Evolutionary conservation across 2,329 filamentous ascomycete species (phyloP), one percentile per base, ranked within the genome.

Genomic region (Ascochyta lentis): DNA sequence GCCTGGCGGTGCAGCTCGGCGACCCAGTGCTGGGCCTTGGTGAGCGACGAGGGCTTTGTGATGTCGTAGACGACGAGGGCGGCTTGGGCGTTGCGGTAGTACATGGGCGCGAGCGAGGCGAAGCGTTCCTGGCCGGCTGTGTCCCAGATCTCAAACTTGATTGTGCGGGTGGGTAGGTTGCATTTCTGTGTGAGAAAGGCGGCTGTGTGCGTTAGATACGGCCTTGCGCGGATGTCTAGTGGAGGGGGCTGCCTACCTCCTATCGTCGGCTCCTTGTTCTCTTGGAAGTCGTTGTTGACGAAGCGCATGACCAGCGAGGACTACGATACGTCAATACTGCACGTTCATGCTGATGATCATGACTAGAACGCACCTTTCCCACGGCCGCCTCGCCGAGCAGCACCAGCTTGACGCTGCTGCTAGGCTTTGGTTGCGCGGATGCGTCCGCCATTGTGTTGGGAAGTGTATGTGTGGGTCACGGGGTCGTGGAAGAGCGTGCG

Each of bases 281-380:
- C 95, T 82, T 99, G 95, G 73, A 99, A 99, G 79, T 98, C 94
- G 81, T 99, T 95, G 84, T 98, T 98, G 76, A 99, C 95, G 79
- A 99, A 99, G 73, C 95, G 92, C 75, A 99, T 85, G 61, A 99
- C 95, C 56, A 99, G 88, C 41, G 95, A 99, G 45, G 95, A 98
- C 95, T 96, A 29, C 26, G 24, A 6, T 31, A 31, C 13, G 4
- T 54, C 13, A 54, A 34, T 27, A 39, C 27, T 29, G 51, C 27
- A 19, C n/a, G 24, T 33, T n/a, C 7, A 16, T 7, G 22, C 38
- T 10, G 10, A 19, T 4, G 29, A 4, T 27, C 23, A 13, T 16
- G 23, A 16, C 31, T 23, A 10, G 16, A 41, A 65, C 77, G 59
- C 82, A 96, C 95, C 89, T 99, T 99, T 86, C 95, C 95, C 54